Percentiles rank a stretch among this genome's conserved stretches.
These are phyloP conservation scores for Phaeomoniella chlamydospora DNA, from an alignment of 2,329 filamentous ascomycete species.

Conservation along the genomic window DNA sequence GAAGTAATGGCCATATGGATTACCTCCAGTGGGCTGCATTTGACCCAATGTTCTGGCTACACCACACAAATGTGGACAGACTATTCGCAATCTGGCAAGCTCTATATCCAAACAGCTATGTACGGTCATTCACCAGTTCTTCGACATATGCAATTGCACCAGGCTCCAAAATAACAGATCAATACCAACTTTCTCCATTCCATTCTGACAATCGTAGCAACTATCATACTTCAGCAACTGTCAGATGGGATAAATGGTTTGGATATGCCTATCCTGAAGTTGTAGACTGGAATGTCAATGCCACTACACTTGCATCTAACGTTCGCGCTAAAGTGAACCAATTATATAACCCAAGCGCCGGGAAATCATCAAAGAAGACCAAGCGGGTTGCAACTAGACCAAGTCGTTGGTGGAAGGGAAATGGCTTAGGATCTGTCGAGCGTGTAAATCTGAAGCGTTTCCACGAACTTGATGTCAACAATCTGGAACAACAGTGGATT, in stretches of 20 bases:
- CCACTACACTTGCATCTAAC: conserved; percentile 17
- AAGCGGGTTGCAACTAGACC: conserved; percentile 1
- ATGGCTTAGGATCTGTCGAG: conserved; percentile 20
- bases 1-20: conserved; percentile 51
- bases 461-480: conserved; percentile 13
- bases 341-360: conserved; percentile 35
- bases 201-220: conserved; percentile 34
- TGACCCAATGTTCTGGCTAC: conserved; percentile 66
- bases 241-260: conserved; percentile 46
- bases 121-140: conserved; percentile 26
- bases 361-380: conserved; percentile 1
- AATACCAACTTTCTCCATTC: conserved; percentile 49
- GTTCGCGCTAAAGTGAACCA: conserved; percentile 42
- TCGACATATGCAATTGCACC: conserved; percentile 5
- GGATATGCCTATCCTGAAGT: conserved; percentile 65
- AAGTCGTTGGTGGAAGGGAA: conserved; percentile 14
- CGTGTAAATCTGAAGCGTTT: conserved; percentile 8
- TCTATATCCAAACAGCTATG: conserved; percentile 49
- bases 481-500: conserved; percentile 41
- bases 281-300: conserved; percentile 21
- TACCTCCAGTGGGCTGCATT: conserved; percentile 61
- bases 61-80: conserved; percentile 62
- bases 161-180: not conserved
- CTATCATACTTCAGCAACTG: conserved; percentile 54
- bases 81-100: conserved; percentile 65